Evolutionary conservation across 1,139 yeast genomes (phyloP).

Genomic region (Geotrichum bryndzae): DNA sequence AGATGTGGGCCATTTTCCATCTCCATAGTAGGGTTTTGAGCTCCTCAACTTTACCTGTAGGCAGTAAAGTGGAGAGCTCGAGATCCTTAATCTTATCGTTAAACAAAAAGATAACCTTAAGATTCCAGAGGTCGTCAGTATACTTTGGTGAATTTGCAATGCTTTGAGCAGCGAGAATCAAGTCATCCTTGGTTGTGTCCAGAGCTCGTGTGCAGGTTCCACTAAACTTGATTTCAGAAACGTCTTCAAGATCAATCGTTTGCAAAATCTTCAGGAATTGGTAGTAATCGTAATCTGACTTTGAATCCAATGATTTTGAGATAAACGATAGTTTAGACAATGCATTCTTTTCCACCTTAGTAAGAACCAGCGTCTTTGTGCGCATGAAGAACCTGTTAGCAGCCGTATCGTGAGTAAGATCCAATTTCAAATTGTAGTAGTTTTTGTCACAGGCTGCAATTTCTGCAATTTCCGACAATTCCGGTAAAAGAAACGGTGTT

Average conservation of each 20-base stretch:
- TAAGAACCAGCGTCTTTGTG: constrained; percentile 47
- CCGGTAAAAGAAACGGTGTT: constrained; percentile 70
- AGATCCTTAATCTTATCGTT: constrained; percentile 38
- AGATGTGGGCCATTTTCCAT: constrained; percentile 10
- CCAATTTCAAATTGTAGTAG: constrained; percentile 43
- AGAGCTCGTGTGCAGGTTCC: constrained; percentile 12
- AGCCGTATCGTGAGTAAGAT: constrained; percentile 39
- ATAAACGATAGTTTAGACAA: constrained; percentile 39
- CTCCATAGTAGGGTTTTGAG: constrained; percentile 15
- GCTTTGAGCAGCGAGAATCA: constrained; percentile 47
- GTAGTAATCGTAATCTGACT: not conserved
- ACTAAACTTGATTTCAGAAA: constrained; percentile 4
- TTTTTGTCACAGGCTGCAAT: constrained; percentile 43
- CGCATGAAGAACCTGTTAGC: constrained; percentile 37
- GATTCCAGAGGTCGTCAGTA: constrained; percentile 60
- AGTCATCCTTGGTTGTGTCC: constrained; percentile 48
- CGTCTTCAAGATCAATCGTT: constrained; percentile 5
- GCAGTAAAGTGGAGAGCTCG: constrained; percentile 5
- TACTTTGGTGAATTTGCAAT: constrained; percentile 43
- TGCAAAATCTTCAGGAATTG: constrained; percentile 2
- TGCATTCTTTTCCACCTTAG: constrained; percentile 43
- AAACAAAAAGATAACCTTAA: constrained; percentile 58
- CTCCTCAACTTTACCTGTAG: constrained; percentile 15
- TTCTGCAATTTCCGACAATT: constrained; percentile 43
- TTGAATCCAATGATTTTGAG: constrained; percentile 21